phyloP scores from a whole-genome alignment of 2,329 filamentous ascomycete species.

The Trichoderma sp. region DNA sequence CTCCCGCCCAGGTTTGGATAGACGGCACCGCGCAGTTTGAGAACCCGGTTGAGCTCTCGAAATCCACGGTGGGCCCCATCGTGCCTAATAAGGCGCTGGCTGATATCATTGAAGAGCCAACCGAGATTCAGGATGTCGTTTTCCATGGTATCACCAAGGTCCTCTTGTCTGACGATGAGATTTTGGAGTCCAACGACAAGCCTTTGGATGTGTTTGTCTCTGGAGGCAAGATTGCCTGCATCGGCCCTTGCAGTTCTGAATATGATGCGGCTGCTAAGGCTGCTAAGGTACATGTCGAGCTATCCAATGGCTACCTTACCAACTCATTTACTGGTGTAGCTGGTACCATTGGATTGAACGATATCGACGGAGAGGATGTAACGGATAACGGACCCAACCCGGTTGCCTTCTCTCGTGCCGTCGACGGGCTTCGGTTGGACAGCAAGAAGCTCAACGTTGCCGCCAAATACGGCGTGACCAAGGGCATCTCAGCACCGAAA shows the following conservation, averaged over 20 bases:
- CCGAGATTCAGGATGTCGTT: slow-evolving; percentile 41
- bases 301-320: slow-evolving; percentile 60
- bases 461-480: slow-evolving; percentile 55
- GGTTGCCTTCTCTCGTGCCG: slow-evolving; percentile 53
- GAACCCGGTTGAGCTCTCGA: slow-evolving; percentile 51
- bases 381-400: slow-evolving; percentile 51
- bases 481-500: slow-evolving; percentile 55
- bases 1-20: slow-evolving; percentile 62
- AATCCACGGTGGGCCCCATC: slow-evolving; percentile 42
- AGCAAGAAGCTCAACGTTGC: slow-evolving; percentile 55
- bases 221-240: slow-evolving; percentile 53
- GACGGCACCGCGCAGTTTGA: slow-evolving; percentile 56
- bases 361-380: slow-evolving; percentile 56
- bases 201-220: slow-evolving; percentile 50
- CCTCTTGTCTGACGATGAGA: slow-evolving; percentile 45
- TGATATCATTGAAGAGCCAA: slow-evolving; percentile 42
- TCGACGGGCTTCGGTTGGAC: slow-evolving; percentile 55
- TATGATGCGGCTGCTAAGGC: slow-evolving; percentile 38
- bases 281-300: slow-evolving; percentile 40
- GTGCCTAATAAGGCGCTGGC: slow-evolving; percentile 40
- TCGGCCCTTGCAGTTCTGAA: slow-evolving; percentile 51
- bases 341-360: slow-evolving; percentile 58
- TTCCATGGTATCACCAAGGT: slow-evolving; percentile 57
- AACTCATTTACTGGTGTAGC: slow-evolving; percentile 60
- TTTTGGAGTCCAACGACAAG: slow-evolving; percentile 32